These are phyloP conservation scores for Phytophthora pistaciae DNA, from an alignment of 352 stramenopile species.

Conservation along the genomic window DNA sequence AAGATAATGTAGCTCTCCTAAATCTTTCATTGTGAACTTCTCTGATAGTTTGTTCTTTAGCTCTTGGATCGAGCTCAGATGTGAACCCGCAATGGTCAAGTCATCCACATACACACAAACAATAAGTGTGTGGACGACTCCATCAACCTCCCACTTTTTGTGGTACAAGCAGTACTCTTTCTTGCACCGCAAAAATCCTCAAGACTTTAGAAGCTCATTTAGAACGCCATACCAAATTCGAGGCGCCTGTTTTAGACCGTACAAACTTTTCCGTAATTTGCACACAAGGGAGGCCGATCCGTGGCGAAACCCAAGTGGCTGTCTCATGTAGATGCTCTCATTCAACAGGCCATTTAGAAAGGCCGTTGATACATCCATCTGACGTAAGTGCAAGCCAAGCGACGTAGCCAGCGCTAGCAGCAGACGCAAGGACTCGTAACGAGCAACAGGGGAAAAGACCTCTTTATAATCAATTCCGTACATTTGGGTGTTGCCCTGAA, in stretches of 20 bases:
- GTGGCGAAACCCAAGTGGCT: slow-evolving; percentile 13
- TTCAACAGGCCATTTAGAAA: slow-evolving; percentile 13
- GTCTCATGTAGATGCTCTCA: slow-evolving; percentile 17
- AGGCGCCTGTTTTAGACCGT: slow-evolving; percentile 11
- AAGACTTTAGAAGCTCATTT: not conserved
- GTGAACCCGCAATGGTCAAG: too few relatives aligned
- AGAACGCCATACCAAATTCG: slow-evolving; percentile 19
- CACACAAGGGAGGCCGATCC: not conserved
- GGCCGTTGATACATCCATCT: slow-evolving; percentile 4
- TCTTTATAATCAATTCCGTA: slow-evolving; percentile 23
- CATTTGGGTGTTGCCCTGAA: slow-evolving; percentile 3
- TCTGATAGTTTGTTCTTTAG: too few relatives aligned
- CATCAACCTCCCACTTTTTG: slow-evolving; percentile 10
- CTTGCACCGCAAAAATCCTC: slow-evolving; percentile 11
- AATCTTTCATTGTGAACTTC: too few relatives aligned
- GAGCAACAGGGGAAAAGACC: slow-evolving; percentile 7
- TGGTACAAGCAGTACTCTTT: slow-evolving; percentile 23
- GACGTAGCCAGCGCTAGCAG: not conserved
- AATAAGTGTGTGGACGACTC: too few relatives aligned
- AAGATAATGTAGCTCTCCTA: not conserved
- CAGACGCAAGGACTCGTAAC: slow-evolving; percentile 11
- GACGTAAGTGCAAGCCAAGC: not conserved
- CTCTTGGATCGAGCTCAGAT: too few relatives aligned
- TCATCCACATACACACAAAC: too few relatives aligned
- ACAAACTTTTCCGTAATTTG: slow-evolving; percentile 21